Conservation (phyloP, 768 basidiomycete species). For the Cystobasidium ongulense region DNA sequence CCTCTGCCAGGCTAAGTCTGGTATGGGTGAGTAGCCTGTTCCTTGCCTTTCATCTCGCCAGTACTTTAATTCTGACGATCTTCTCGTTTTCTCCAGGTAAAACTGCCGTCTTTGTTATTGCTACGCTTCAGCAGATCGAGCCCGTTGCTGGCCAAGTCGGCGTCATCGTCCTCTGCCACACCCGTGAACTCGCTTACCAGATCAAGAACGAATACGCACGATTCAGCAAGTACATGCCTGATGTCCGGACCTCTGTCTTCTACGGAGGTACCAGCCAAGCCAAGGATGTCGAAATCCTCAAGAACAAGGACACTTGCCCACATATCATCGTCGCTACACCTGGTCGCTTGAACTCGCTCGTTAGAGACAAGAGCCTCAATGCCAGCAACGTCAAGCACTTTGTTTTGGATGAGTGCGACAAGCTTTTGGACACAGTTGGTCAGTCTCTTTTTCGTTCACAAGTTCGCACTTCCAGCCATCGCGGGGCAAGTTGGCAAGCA, state of each 20-base stretch:
- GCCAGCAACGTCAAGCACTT: constrained; percentile 98
- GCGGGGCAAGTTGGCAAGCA: neutral
- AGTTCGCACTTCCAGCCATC: neutral
- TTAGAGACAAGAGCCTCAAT: constrained; percentile 88
- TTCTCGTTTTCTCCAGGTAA: constrained; percentile 59
- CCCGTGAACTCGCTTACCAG: constrained; percentile 97
- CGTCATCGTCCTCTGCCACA: constrained; percentile 96
- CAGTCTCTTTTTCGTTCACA: constrained; percentile 55
- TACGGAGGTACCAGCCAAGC: constrained; percentile 92
- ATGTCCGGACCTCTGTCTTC: constrained; percentile 93
- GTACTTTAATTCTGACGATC: neutral
- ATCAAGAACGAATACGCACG: constrained; percentile 99
- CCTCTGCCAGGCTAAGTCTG: constrained; percentile 97
- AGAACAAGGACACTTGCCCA: constrained; percentile 93
- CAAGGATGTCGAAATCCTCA: constrained; percentile 86
- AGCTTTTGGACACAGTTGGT: constrained; percentile 99
- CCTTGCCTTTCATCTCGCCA: too few relatives aligned
- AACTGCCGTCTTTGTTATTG: constrained; percentile 97
- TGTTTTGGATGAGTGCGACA: constrained; percentile 99
- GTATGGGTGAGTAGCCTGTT: constrained; percentile 49
- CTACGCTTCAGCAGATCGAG: constrained; percentile 94
- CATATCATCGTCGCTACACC: constrained; percentile 98
- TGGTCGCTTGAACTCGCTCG: constrained; percentile 89
- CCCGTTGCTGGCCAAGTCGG: constrained; percentile 97
- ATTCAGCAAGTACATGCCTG: constrained; percentile 99